A percentile compares a stretch with the other conserved stretches of the same genome.
phyloP scores from a whole-genome alignment of 2,329 filamentous ascomycete species.

The Penicillium sp. region DNA sequence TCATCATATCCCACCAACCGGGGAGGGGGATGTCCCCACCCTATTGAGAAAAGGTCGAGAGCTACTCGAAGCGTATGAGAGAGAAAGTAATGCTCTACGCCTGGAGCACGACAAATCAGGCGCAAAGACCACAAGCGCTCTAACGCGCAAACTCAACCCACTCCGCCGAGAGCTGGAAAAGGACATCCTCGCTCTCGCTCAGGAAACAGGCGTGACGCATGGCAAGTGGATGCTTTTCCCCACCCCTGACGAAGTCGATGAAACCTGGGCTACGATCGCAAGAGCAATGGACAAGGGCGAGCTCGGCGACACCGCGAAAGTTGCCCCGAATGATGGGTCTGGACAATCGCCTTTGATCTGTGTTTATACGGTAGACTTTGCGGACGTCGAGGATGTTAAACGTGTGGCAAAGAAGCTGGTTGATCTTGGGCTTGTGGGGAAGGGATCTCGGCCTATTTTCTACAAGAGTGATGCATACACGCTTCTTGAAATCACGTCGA shows the following conservation, averaged over 20 bases:
- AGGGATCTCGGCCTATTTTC: conserved; percentile 58
- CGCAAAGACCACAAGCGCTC: conserved; percentile 33
- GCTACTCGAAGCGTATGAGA: conserved; percentile 54
- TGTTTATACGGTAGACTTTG: conserved; percentile 76
- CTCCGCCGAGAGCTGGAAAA: conserved; percentile 48
- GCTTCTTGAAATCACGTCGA: conserved; percentile 61
- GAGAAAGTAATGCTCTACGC: conserved; percentile 52
- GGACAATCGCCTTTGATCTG: conserved; percentile 64
- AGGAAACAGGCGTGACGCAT: conserved; percentile 56
- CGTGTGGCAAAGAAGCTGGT: conserved; percentile 66
- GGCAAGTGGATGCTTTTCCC: conserved; percentile 59
- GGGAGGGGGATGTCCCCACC: conserved; percentile 44
- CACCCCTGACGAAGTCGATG: conserved; percentile 23
- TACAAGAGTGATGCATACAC: conserved; percentile 79
- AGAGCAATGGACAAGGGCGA: conserved; percentile 67
- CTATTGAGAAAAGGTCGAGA: conserved; percentile 58
- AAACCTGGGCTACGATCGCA: conserved; percentile 62
- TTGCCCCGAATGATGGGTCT: conserved; percentile 56
- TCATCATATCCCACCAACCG: conserved; percentile 47
- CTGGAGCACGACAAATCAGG: conserved; percentile 49
- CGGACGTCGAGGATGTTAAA: conserved; percentile 66
- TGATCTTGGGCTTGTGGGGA: conserved; percentile 60
- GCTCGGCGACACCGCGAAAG: conserved; percentile 73
- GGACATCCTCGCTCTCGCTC: conserved; percentile 64
- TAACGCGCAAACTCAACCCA: conserved; percentile 42